phyloP scores from a whole-genome alignment of 2,329 filamentous ascomycete genomes.

The Setomelanomma holmii region DNA sequence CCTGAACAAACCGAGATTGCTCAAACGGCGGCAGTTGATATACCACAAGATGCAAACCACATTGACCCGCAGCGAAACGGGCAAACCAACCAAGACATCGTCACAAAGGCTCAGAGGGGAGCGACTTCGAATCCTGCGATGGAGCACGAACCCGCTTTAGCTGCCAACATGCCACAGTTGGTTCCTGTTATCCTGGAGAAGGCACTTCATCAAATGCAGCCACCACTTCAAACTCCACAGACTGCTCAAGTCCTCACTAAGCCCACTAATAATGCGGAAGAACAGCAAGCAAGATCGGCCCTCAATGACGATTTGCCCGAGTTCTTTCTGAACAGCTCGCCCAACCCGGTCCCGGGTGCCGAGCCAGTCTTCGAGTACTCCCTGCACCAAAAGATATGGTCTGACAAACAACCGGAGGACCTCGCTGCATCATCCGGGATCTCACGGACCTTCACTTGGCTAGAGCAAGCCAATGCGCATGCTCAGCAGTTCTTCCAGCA shows the following conservation, averaged over 20 bases:
- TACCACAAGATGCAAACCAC: no score
- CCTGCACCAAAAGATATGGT: conserved; percentile 25
- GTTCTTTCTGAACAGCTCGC: not conserved
- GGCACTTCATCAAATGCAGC: no score
- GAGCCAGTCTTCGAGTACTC: conserved; percentile 37
- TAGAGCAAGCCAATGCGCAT: conserved; percentile 26
- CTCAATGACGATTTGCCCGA: not conserved
- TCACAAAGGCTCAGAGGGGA: no score
- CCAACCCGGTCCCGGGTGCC: conserved; percentile 1
- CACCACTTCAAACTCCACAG: no score
- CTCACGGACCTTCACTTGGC: conserved; percentile 11
- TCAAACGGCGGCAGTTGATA: no score
- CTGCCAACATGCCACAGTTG: no score
- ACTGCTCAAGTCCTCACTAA: not conserved
- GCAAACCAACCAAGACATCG: no score
- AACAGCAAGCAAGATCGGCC: not conserved
- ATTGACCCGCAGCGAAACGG: no score
- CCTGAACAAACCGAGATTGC: no score
- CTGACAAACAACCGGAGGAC: conserved; percentile 2
- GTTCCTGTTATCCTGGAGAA: no score
- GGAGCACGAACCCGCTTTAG: no score
- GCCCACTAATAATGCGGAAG: not conserved
- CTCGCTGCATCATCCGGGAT: conserved; percentile 6
- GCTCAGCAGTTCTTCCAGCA: conserved; percentile 16
- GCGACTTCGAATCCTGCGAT: no score